These are phyloP conservation scores for Malassezia cuniculi DNA, from an alignment of 1,284 basidiomycete species.

Conservation along the genomic window DNA sequence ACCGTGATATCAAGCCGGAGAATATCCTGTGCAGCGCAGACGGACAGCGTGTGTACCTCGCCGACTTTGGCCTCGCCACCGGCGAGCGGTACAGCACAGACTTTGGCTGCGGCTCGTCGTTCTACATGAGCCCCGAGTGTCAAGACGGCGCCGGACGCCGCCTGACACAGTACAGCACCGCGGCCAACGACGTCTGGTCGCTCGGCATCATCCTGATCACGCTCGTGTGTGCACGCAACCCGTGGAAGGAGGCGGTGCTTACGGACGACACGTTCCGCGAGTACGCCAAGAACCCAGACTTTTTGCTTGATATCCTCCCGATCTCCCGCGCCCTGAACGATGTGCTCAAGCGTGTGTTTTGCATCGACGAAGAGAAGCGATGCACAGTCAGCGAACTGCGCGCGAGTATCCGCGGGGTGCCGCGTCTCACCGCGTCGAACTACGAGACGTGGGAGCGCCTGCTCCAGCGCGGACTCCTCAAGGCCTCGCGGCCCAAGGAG, in stretches of 20 bases:
- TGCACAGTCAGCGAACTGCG: constrained; percentile 31
- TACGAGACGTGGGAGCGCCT: constrained; percentile 22
- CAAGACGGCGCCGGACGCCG: constrained; percentile 58
- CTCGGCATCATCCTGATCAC: constrained; percentile 85
- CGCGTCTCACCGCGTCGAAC: constrained; percentile 36
- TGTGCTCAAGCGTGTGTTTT: constrained; percentile 39
- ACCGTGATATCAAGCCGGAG: constrained; percentile 94
- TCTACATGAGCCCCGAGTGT: constrained; percentile 95
- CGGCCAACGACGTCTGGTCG: constrained; percentile 73
- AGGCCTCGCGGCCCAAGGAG: no score
- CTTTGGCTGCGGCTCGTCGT: constrained; percentile 88
- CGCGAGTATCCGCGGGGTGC: constrained; percentile 25
- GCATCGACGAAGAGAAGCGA: constrained; percentile 32
- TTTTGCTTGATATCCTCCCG: constrained; percentile 40
- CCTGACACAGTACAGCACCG: constrained; percentile 58
- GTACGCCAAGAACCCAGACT: constrained; percentile 37
- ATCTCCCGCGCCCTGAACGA: constrained; percentile 39
- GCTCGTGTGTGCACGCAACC: constrained; percentile 71
- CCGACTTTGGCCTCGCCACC: constrained; percentile 94
- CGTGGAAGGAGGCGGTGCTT: constrained; percentile 66
- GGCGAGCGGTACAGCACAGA: constrained; percentile 73
- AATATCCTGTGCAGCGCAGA: constrained; percentile 72
- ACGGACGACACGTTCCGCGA: constrained; percentile 59
- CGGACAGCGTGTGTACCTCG: constrained; percentile 71
- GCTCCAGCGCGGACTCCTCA: no score